phyloP scores from a whole-genome alignment of 1,139 yeast species.

The Scheffersomyces insectosa region DNA sequence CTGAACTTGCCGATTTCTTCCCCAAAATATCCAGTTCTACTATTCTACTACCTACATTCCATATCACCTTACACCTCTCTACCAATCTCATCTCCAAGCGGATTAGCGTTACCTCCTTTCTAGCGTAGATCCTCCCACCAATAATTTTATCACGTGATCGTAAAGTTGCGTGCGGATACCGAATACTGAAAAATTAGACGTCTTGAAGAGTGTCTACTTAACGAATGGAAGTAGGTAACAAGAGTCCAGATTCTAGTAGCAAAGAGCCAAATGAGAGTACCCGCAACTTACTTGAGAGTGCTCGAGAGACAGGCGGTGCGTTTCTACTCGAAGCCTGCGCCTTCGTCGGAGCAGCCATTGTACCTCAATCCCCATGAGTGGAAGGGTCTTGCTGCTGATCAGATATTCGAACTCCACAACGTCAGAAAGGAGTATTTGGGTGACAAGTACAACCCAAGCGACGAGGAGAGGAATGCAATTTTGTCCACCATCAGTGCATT shows the following conservation, averaged over 20 bases:
- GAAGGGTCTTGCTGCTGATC: constrained; percentile 66
- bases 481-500: constrained; percentile 44
- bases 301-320: constrained; percentile 6
- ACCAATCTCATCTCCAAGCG: too few relatives aligned
- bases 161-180: too few relatives aligned
- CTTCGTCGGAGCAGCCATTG: constrained; percentile 20
- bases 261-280: not conserved
- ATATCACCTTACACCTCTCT: too few relatives aligned
- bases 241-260: not conserved
- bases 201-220: too few relatives aligned
- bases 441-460: constrained; percentile 55
- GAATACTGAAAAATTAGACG: too few relatives aligned
- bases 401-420: constrained; percentile 60
- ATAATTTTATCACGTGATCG: too few relatives aligned
- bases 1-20: too few relatives aligned
- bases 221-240: not conserved
- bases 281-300: constrained; percentile 1
- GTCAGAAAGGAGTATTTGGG: constrained; percentile 59
- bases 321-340: constrained; percentile 15
- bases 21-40: too few relatives aligned
- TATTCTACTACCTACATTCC: too few relatives aligned
- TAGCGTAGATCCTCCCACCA: too few relatives aligned
- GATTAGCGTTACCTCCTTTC: too few relatives aligned
- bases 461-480: constrained; percentile 48
- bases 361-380: constrained; percentile 64